phyloP scores from a whole-genome alignment of 805 yeast species.

The Isabelozyma gotoi region DNA sequence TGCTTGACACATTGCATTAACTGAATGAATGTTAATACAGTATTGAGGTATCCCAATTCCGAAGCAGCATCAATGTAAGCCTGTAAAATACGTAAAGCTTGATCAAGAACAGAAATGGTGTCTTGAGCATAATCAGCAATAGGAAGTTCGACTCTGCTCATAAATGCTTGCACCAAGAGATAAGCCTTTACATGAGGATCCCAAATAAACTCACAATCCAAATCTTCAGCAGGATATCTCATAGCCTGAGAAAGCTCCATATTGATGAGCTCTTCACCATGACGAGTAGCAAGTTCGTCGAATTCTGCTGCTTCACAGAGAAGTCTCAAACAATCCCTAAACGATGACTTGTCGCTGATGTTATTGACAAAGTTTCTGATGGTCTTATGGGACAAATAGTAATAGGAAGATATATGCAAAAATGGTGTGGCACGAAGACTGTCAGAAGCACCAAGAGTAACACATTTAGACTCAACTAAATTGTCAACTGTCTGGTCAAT shows the following conservation, averaged over 20 bases:
- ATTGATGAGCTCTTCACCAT: slow-evolving; percentile 87
- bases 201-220: slow-evolving; percentile 67
- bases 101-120: slow-evolving; percentile 89
- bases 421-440: slow-evolving; percentile 71
- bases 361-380: slow-evolving; percentile 65
- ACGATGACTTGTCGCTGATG: slow-evolving; percentile 45
- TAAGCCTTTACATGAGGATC: slow-evolving; percentile 85
- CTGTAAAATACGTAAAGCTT: slow-evolving; percentile 88
- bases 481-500: slow-evolving; percentile 69
- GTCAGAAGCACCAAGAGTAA: slow-evolving; percentile 49
- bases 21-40: slow-evolving; percentile 61
- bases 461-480: slow-evolving; percentile 72
- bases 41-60: slow-evolving; percentile 69
- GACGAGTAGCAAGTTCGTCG: slow-evolving; percentile 86
- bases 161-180: slow-evolving; percentile 68
- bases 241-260: slow-evolving; percentile 77
- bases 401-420: slow-evolving; percentile 82
- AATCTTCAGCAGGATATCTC: slow-evolving; percentile 59
- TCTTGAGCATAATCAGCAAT: slow-evolving; percentile 95
- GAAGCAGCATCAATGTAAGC: slow-evolving; percentile 89
- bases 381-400: slow-evolving; percentile 89
- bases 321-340: slow-evolving; percentile 63
- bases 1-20: slow-evolving; percentile 89
- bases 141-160: slow-evolving; percentile 75
- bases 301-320: slow-evolving; percentile 71